Conservation (phyloP, 257 asterid species). For the Gentiana straminea region DNA sequence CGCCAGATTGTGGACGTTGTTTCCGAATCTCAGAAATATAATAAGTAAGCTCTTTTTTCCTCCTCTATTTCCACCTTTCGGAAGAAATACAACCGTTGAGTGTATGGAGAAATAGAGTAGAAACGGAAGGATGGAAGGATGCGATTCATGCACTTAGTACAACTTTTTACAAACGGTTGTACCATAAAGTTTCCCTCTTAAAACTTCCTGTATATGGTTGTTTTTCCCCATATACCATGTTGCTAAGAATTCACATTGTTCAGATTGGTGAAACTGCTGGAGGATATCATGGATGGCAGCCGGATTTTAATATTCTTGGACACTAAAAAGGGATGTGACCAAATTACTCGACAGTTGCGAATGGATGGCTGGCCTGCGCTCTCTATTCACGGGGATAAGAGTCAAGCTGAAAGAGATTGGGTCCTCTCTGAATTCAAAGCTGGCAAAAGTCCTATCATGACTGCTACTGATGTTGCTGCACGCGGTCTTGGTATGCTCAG, state of each 20-base stretch:
- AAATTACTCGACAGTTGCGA: slow-evolving; percentile 84
- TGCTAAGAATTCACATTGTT: slow-evolving; percentile 9
- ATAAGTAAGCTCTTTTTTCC: slow-evolving; percentile 43
- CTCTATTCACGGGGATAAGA: slow-evolving; percentile 96
- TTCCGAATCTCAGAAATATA: slow-evolving; percentile 81
- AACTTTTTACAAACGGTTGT: not conserved
- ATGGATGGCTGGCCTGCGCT: slow-evolving; percentile 99
- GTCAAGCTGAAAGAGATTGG: slow-evolving; percentile 99
- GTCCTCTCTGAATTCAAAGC: slow-evolving; percentile 94
- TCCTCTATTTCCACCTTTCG: too few relatives aligned
- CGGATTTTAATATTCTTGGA: slow-evolving; percentile 94
- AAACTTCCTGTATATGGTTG: not conserved
- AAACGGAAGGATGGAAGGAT: too few relatives aligned
- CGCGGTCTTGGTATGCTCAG: slow-evolving; percentile 81
- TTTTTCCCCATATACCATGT: slow-evolving; percentile 4
- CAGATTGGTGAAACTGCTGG: slow-evolving; percentile 90
- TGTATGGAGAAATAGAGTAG: too few relatives aligned
- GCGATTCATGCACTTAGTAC: not conserved
- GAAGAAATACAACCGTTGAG: too few relatives aligned
- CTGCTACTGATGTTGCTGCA: slow-evolving; percentile 99
- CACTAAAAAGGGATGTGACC: slow-evolving; percentile 97
- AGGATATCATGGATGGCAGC: slow-evolving; percentile 98
- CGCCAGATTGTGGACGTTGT: slow-evolving; percentile 83
- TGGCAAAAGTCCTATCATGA: slow-evolving; percentile 98
- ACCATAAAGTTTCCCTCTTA: not conserved